Evolutionary conservation across 129 eudicot species (phyloP), one percentile per base, ranked within the genome.

Genomic region (Dittrichia graveolens): DNA sequence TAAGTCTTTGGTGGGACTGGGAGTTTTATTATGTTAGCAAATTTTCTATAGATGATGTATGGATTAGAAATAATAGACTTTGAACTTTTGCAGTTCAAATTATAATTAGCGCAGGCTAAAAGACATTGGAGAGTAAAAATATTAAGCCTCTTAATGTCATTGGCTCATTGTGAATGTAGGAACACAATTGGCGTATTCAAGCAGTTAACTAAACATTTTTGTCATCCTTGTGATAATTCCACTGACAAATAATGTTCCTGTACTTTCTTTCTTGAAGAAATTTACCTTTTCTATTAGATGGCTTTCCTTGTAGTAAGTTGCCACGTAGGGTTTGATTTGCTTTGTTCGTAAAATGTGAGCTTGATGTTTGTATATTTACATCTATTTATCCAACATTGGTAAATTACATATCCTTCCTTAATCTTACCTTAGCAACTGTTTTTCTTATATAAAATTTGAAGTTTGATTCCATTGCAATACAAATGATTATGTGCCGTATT

Each of bases 111-210:
- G 2, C 31, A 2, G 31, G 31, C 31, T 24, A 24, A 24, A 24
- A 24, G 31, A 24, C 31, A 24, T 24, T 24, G 31, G 31, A 24
- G 31, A 24, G 31, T 24, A 2, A 24, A 24, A 24, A 4, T 41
- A 16, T 62, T n/a, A n/a, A 44, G 35, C 7, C 43, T 40, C 4
- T 5, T 14, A 16, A 13, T 8, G n/a, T 3, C 4, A 40, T n/a
- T n/a, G n/a, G n/a, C n/a, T n/a, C n/a, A n/a, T 38, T 42, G 49
- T 7, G 50, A 62, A 40, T 62, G 68, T 41, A 39, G 41, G 66
- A n/a, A 41, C 67, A 6, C 67, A 13, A 24, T 24, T 24, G 31
- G 31, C 31, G 31, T 24, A 24, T 24, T 24, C 31, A 24, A 24
- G 31, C 31, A 24, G 31, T 24, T 24, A 24, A 24, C 31, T 24